Base-by-base conservation (phyloP, 108 stramenopile genomes). In the Cyclotella sp. region DNA sequence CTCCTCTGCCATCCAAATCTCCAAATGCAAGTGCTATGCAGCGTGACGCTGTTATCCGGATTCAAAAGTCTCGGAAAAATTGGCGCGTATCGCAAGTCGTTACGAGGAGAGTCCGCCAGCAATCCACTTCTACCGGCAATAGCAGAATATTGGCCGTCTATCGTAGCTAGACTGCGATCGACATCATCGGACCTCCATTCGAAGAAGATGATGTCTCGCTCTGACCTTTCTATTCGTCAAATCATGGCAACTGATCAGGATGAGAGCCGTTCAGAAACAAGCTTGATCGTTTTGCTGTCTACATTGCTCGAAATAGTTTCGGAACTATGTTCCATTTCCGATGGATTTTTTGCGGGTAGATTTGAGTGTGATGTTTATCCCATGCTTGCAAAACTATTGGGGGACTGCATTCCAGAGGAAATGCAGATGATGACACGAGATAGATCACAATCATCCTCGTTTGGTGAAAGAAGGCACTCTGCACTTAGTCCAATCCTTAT, bases 291-390 rank as follows among this genome's bases (percentile, higher is more conserved):
- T 15, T 63, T 81, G 47, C 66, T 74, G 30, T 70, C 79, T 14
- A 70, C 74, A 58, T 69, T 69, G 19, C 73, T 81, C 39, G 51
- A 54, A 14, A 81, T 81, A 21, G 60, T 74, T 42, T 81, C 79
- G 18, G 72, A 74, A 46, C 73, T 81, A 0, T 74, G 73, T 42
- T 10, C 52, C 18, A 68, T 68, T 57, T 86, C 85, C 0, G 82
- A 79, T 58, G 72, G 73, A 41, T 86, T 86, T 47, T 79, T 86
- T 61, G 77, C 43, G 8, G 64, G 72, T 73, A 57, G 84, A 41
- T 85, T 85, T 53, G 68, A 82, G 51, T 77, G 67, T 68, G 80
- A 82, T 63, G 84, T 66, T 26, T 78, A 70, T 42, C 84, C 84
- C 19, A 53, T 85, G 26, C 54, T 85, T 49, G 70, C 76, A 8